Evolutionary conservation across 768 basidiomycete genomes (phyloP).

Genomic region (Nidula microcarpa): DNA sequence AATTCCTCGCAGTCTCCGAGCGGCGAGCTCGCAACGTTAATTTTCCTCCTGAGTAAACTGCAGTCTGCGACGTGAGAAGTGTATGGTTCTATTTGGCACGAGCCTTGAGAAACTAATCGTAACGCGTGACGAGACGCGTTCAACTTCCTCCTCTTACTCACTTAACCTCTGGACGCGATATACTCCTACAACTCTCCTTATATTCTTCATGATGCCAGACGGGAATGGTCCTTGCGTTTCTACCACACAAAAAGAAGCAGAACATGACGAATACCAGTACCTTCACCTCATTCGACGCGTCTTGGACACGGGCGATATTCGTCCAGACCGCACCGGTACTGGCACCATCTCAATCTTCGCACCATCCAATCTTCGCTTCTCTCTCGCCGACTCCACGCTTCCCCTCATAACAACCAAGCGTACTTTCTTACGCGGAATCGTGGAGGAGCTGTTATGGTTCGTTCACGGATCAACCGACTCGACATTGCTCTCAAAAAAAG

Average conservation of each 20-base stretch:
- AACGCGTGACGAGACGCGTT: background rate
- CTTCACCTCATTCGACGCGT: conserved; percentile 77
- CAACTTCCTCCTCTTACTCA: background rate
- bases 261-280: conserved; percentile 89
- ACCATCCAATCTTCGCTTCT: conserved; percentile 87
- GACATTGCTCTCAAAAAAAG: conserved; percentile 68
- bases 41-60: background rate
- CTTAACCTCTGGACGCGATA: background rate
- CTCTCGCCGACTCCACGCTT: conserved; percentile 67
- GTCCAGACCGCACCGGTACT: conserved; percentile 92
- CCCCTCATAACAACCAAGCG: conserved; percentile 95
- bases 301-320: conserved; percentile 68
- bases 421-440: conserved; percentile 87
- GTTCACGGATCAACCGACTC: conserved; percentile 82
- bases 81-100: background rate
- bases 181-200: background rate
- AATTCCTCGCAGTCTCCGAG: background rate
- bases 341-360: conserved; percentile 93
- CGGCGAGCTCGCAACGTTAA: background rate
- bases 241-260: background rate
- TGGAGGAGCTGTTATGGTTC: conserved; percentile 97
- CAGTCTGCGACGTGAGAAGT: background rate
- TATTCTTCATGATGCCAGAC: background rate
- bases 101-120: background rate
- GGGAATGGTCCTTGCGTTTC: background rate